phyloP scores from a whole-genome alignment of 306 rosid species.

The Arachis hypogaea region DNA sequence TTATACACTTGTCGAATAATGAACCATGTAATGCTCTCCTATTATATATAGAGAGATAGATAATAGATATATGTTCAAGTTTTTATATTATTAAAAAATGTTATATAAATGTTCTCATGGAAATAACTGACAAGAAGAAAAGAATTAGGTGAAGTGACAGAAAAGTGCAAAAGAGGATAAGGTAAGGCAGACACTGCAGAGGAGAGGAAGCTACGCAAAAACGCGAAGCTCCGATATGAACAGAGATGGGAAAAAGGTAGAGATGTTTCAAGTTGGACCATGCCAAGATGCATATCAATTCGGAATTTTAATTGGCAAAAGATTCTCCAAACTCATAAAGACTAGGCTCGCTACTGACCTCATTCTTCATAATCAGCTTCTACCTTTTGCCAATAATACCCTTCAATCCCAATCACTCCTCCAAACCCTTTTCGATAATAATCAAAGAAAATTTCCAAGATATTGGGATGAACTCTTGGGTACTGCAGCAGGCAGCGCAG shows the following conservation, averaged over 20 bases:
- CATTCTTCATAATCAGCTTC: slow-evolving; percentile 67
- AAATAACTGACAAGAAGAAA: no score
- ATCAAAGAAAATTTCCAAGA: slow-evolving; percentile 55
- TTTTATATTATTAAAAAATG: no score
- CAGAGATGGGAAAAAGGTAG: slow-evolving; percentile 23
- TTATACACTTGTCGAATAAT: no score
- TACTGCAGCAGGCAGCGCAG: slow-evolving; percentile 69
- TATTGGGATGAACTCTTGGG: slow-evolving; percentile 83
- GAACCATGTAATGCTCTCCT: no score
- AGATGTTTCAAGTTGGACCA: slow-evolving; percentile 58
- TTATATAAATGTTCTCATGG: no score
- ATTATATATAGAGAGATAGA: no score
- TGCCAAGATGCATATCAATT: slow-evolving; percentile 51
- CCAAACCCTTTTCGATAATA: slow-evolving; percentile 51
- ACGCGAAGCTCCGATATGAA: slow-evolving; percentile 29
- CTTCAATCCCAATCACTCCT: slow-evolving; percentile 59
- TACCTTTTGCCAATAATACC: slow-evolving; percentile 63
- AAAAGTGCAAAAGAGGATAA: not conserved
- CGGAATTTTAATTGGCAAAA: slow-evolving; percentile 71
- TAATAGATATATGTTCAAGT: no score
- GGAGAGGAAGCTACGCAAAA: not conserved
- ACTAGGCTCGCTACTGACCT: slow-evolving; percentile 59
- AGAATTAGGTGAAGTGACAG: no score
- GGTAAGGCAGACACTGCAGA: not conserved
- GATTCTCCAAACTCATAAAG: slow-evolving; percentile 57